Percentiles rank a stretch among this genome's conserved stretches.
Evolutionary conservation across 768 basidiomycete genomes (phyloP).

Genomic region (Chiua virens): DNA sequence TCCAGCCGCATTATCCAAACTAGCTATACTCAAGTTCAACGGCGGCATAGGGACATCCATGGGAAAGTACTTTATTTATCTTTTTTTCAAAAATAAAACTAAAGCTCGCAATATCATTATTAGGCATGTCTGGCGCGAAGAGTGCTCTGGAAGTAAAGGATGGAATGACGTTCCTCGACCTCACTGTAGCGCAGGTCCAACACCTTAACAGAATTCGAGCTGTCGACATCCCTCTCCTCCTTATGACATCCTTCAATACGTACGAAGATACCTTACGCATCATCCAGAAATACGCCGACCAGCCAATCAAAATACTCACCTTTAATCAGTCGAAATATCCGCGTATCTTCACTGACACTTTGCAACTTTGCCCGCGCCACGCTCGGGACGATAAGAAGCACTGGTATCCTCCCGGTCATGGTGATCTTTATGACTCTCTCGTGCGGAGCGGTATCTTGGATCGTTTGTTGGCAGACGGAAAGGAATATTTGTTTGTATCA

Average conservation of each 20-base stretch:
- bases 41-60: slow-evolving; percentile 91
- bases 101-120: background rate
- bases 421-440: slow-evolving; percentile 93
- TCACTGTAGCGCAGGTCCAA: slow-evolving; percentile 93
- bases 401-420: slow-evolving; percentile 98
- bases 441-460: slow-evolving; percentile 89
- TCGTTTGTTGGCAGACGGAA: slow-evolving; percentile 85
- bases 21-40: slow-evolving; percentile 94
- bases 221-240: slow-evolving; percentile 93
- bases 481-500: slow-evolving; percentile 96
- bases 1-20: slow-evolving; percentile 77
- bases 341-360: slow-evolving; percentile 85
- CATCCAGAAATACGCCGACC: slow-evolving; percentile 95
- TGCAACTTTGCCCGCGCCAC: slow-evolving; percentile 78
- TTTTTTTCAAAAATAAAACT: background rate
- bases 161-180: slow-evolving; percentile 96
- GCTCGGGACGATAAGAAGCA: slow-evolving; percentile 82
- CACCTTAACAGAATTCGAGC: slow-evolving; percentile 87
- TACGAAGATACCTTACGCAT: slow-evolving; percentile 94
- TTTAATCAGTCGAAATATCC: slow-evolving; percentile 97
- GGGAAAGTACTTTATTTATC: slow-evolving; percentile 47
- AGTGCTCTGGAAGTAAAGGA: slow-evolving; percentile 94
- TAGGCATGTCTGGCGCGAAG: slow-evolving; percentile 88
- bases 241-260: slow-evolving; percentile 99
- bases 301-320: slow-evolving; percentile 88